Evolutionary conservation across 306 rosid species (phyloP), one percentile per base, ranked within the genome.

Genomic region (Cucumis hystrix): DNA sequence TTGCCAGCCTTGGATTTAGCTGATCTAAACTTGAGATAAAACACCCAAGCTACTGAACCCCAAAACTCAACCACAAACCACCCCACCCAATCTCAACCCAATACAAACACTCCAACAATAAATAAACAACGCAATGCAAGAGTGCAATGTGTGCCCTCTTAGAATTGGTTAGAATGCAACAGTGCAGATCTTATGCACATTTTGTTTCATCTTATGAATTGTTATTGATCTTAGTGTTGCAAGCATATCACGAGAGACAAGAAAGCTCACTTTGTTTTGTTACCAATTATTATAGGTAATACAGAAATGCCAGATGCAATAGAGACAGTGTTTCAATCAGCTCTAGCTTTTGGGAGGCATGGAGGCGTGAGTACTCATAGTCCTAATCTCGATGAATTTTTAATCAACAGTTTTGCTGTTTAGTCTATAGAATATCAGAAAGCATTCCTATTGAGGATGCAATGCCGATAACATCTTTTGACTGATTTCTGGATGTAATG

Each of bases 281-380:
- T 37, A 39, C 67, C 81, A 0, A 16, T 52, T 84, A 81, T 82
- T 89, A 67, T 87, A 96, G 99, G 96, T 79, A 91, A 83, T 81
- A 86, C 87, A 40, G 96, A 88, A 84, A 92, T 96, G 98, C 99
- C 99, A 49, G 99, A 96, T 87, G 98, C 99, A 86, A 91, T 96
- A 92, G 99, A 96, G 86, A 89, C 97, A 49, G 87, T 96, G 80
- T 96, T 92, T 86, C 96, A 92, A 84, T 85, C 98, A 68, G 99
- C 99, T 35, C 97, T 96, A 80, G 91, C 85, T 78, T 91, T 91
- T 51, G 99, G 99, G 77, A 92, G 81, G 83, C 88, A 78, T 78
- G 99, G 98, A 74, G 99, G 97, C 58, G 99, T 96, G 63, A 91
- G 98, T 85, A 75, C 76, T 81, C 45, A 74, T 72, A 63, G 65